A percentile compares a stretch with the other conserved stretches of the same genome.
phyloP scores from a whole-genome alignment of 2,329 filamentous ascomycete species.

The Stylonectria norvegica region DNA sequence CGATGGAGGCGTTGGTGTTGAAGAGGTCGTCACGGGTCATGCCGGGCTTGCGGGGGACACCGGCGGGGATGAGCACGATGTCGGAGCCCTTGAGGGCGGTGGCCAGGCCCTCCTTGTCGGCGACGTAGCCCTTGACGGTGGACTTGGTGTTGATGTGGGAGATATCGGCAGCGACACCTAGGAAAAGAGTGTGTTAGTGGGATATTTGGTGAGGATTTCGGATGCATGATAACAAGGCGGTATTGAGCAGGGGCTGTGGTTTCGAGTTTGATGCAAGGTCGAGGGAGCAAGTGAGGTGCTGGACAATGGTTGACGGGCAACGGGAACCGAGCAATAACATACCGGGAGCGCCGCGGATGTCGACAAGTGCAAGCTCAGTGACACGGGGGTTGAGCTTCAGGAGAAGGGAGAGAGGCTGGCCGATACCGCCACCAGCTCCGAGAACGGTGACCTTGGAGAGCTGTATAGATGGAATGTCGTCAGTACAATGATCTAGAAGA shows the following conservation, averaged over 20 bases:
- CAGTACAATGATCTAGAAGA: background rate
- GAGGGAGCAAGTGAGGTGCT: too few relatives aligned
- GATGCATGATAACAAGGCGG: slow-evolving; percentile 15
- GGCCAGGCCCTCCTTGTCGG: slow-evolving; percentile 70
- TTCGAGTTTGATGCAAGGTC: too few relatives aligned
- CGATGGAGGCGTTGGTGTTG: slow-evolving; percentile 99
- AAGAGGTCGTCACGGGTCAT: slow-evolving; percentile 99
- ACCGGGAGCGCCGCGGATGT: slow-evolving; percentile 93
- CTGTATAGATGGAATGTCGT: slow-evolving; percentile 45
- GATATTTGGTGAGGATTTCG: slow-evolving; percentile 4
- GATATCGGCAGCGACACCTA: slow-evolving; percentile 96
- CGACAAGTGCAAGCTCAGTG: slow-evolving; percentile 91
- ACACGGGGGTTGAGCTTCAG: slow-evolving; percentile 98
- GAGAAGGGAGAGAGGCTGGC: slow-evolving; percentile 94
- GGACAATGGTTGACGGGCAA: too few relatives aligned
- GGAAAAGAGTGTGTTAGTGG: slow-evolving; percentile 19
- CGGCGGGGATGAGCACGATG: slow-evolving; percentile 95
- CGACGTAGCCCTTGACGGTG: slow-evolving; percentile 84
- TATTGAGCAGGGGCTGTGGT: slow-evolving; percentile 5
- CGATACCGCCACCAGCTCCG: slow-evolving; percentile 96
- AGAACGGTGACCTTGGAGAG: slow-evolving; percentile 96
- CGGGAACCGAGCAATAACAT: too few relatives aligned
- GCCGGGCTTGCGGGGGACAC: slow-evolving; percentile 97
- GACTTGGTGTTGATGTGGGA: slow-evolving; percentile 99
- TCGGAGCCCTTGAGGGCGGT: slow-evolving; percentile 81